Conservation (phyloP, 352 stramenopile species). For the Saprolegnia parasitica region DNA sequence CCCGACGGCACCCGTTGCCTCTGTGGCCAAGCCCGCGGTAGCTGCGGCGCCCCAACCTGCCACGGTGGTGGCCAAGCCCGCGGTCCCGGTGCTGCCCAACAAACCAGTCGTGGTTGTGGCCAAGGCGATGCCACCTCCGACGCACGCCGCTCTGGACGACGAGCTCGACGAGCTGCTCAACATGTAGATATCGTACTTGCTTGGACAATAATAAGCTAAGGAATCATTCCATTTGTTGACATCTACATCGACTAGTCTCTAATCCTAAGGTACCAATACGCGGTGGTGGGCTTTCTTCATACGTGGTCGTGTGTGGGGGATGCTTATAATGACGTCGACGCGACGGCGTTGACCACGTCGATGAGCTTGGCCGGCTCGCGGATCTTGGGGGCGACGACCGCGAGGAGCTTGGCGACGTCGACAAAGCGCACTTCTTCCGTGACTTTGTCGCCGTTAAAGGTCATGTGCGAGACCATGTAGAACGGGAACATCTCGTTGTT, state of each 20-base stretch:
- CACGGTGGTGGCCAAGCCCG: too few relatives aligned
- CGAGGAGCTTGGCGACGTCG: conserved; percentile 27
- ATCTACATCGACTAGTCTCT: conserved; percentile 2
- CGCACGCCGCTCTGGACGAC: conserved; percentile 8
- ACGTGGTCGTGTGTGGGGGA: not conserved
- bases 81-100: too few relatives aligned
- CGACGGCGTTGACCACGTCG: conserved; percentile 23
- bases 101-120: too few relatives aligned
- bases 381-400: conserved; percentile 18
- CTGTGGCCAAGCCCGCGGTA: not conserved
- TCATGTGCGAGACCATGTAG: conserved; percentile 71
- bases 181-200: conserved; percentile 21
- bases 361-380: conserved; percentile 24
- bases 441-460: conserved; percentile 74
- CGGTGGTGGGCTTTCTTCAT: not conserved
- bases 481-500: conserved; percentile 58
- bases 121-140: not conserved
- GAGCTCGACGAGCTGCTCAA: conserved; percentile 29
- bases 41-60: not conserved
- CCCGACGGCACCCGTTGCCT: not conserved
- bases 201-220: not conserved
- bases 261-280: not conserved
- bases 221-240: not conserved
- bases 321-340: conserved; percentile 25
- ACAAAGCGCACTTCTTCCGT: conserved; percentile 61